These are phyloP conservation scores for Oenanthe sinensis DNA, from an alignment of 129 eudicot species.

Conservation along the genomic window DNA sequence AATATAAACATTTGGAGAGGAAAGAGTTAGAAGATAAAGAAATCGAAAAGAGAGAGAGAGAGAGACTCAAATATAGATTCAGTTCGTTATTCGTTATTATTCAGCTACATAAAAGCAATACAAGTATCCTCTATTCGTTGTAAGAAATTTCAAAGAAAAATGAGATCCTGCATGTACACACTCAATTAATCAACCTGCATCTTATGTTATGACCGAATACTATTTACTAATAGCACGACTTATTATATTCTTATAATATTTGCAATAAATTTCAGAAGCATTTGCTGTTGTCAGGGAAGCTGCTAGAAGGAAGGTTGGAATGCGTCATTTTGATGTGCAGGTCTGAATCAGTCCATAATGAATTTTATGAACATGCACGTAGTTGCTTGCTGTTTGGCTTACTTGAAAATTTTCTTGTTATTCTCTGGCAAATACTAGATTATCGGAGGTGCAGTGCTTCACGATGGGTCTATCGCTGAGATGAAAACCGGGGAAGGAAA, in stretches of 20 bases:
- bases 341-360: conserved; percentile 21
- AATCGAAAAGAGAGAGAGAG: background rate
- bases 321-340: conserved; percentile 99
- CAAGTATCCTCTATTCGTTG: background rate
- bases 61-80: no score
- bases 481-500: conserved; percentile 99
- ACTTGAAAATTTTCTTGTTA: background rate
- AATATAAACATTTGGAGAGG: background rate
- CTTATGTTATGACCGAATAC: background rate
- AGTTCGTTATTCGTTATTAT: background rate
- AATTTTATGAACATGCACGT: background rate
- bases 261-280: conserved; percentile 47
- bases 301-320: conserved; percentile 95
- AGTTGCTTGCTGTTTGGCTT: background rate
- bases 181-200: background rate
- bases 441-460: conserved; percentile 97
- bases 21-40: background rate
- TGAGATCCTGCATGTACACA: background rate
- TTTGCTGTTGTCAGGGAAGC: conserved; percentile 99
- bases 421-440: conserved; percentile 37
- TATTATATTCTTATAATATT: background rate
- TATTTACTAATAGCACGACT: background rate
- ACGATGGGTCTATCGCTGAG: conserved; percentile 94
- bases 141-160: background rate
- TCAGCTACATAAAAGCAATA: background rate